A percentile compares a stretch with the other conserved stretches of the same genome.
Conservation (phyloP, 1,284 basidiomycete species). For the Ustilago trichophora region DNA sequence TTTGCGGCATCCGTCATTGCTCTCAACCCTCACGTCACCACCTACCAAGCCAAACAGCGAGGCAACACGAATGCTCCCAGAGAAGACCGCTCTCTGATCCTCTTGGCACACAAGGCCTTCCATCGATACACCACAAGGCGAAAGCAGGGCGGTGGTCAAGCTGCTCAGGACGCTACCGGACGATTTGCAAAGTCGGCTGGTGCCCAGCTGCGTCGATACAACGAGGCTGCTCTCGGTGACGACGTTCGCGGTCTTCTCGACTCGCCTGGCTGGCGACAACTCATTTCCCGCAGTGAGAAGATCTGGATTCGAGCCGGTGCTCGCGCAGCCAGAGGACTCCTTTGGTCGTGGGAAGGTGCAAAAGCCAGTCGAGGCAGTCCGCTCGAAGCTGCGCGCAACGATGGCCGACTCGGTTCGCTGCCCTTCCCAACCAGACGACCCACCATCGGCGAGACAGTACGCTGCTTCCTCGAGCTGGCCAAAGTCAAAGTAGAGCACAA, state of each 20-base stretch:
- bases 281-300: slow-evolving; percentile 57
- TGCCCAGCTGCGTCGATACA: slow-evolving; percentile 91
- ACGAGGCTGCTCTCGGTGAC: slow-evolving; percentile 89
- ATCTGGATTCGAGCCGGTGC: slow-evolving; percentile 61
- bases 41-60: slow-evolving; percentile 23
- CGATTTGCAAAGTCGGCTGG: slow-evolving; percentile 96
- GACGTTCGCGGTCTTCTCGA: slow-evolving; percentile 70
- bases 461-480: slow-evolving; percentile 87
- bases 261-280: slow-evolving; percentile 53
- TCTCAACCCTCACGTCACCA: slow-evolving; percentile 67
- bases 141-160: slow-evolving; percentile 97
- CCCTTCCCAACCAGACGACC: slow-evolving; percentile 67
- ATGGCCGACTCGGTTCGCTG: slow-evolving; percentile 65
- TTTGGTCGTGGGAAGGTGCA: slow-evolving; percentile 61
- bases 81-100: slow-evolving; percentile 70
- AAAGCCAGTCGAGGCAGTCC: slow-evolving; percentile 47
- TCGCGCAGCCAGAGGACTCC: slow-evolving; percentile 57
- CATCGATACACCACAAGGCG: slow-evolving; percentile 97
- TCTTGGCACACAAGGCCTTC: slow-evolving; percentile 93
- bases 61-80: slow-evolving; percentile 17
- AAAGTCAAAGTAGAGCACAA: slow-evolving; percentile 85
- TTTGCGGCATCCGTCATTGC: slow-evolving; percentile 89
- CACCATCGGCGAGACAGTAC: slow-evolving; percentile 88
- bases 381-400: slow-evolving; percentile 57
- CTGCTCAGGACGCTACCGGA: slow-evolving; percentile 83